Base-by-base conservation (phyloP, 2,329 filamentous ascomycete species). In the Trichothecium sympodiale region DNA sequence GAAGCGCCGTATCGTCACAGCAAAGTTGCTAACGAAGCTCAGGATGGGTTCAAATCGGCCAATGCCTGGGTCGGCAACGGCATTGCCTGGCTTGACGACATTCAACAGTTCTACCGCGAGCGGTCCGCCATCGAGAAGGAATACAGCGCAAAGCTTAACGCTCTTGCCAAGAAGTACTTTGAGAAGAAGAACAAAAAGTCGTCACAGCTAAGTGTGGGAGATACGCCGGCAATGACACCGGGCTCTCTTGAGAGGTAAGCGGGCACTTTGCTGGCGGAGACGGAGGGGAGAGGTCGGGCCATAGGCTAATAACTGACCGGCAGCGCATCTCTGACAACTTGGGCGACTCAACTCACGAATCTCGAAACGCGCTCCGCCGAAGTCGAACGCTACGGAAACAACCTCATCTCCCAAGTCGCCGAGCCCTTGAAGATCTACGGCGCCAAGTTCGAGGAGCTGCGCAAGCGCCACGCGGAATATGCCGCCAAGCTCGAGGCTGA, bases 31-130 rank as follows among this genome's bases (percentile, higher is more conserved):
- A 17, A 30, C 17, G 30, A n/a, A 18, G 9, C 5, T 13, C 34
- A 95, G 86, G 91, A 98, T 77, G 85, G 83, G 54, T 98, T 95
- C 71, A 95, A 93, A 62, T 77, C 86, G 14, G 87, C 93, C 56
- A 95, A 88, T 62, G 77, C 73, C 50, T 98, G 91, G 91, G 84
- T 93, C 38, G 71, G 77, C 43, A 80, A 84, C 57, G 87, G 89
- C 44, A 94, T 98, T 56, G 69, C 75, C 46, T 98, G 89, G 89
- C 78, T 98, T 40, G 89, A 95, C 51, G 91, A 98, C 51, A 84
- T 98, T 43, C 86, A 98, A 59, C 80, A 85, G 53, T 98, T 96
- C 67, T 98, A 96, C 67, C 84, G 91, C 44, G 91, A 98, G 61
- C 77, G 93, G 39, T 85, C 86, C 54, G 77, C 68, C 26, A 94